Evolutionary conservation across 371 early-diverging fungal genomes (phyloP).

Genomic region (Synchytrium microbalum): DNA sequence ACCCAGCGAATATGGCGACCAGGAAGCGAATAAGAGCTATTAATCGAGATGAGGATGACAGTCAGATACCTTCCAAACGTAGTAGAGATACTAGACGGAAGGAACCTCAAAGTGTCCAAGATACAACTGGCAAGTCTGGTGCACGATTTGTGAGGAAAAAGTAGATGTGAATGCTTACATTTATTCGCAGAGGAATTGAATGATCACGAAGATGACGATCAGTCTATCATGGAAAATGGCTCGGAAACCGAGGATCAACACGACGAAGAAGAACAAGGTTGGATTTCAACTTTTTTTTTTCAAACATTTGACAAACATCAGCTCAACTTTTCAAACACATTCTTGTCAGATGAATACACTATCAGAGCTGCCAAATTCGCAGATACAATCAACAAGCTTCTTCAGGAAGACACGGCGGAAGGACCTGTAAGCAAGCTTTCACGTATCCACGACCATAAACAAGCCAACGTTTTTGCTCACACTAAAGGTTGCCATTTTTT

Average conservation of each 20-base stretch:
- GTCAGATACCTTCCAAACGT: not conserved
- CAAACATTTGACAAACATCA: not conserved
- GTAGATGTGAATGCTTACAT: not conserved
- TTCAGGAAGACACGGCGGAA: not conserved
- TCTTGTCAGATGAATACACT: not conserved
- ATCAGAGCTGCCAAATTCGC: not conserved
- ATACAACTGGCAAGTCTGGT: not conserved
- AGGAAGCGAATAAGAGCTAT: not conserved
- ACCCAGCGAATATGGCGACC: too few relatives aligned
- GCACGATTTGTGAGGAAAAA: not conserved
- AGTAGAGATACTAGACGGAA: not conserved
- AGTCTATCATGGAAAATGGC: not conserved
- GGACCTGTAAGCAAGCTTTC: not conserved
- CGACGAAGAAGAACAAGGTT: not conserved
- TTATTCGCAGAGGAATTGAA: not conserved
- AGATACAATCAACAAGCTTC: not conserved
- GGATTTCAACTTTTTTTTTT: not conserved
- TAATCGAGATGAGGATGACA: not conserved
- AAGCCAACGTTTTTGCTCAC: too few relatives aligned
- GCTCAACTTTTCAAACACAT: not conserved
- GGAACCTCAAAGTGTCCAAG: not conserved
- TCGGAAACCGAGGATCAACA: not conserved
- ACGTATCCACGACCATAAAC: too few relatives aligned
- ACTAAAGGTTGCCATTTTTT: not conserved
- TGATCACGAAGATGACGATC: not conserved